A percentile compares a stretch with the other conserved stretches of the same genome.
Evolutionary conservation across 2,329 filamentous ascomycete species (phyloP).

Genomic region (Hyphodiscus sp.): DNA sequence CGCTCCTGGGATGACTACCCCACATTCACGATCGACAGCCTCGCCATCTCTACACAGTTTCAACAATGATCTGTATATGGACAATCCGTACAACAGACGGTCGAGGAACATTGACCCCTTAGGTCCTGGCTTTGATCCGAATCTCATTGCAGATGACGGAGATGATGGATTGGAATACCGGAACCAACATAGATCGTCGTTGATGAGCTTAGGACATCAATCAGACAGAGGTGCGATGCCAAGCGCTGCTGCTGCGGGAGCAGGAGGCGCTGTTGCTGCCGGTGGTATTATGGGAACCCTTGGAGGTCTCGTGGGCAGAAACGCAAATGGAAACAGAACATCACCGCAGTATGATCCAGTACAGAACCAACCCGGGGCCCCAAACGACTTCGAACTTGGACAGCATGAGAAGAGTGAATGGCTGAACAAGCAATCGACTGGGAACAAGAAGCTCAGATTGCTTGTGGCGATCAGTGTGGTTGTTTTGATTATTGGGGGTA

Average conservation of each 20-base stretch:
- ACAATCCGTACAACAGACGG: constrained; percentile 24
- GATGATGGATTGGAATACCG: constrained; percentile 70
- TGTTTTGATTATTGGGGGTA: constrained; percentile 61
- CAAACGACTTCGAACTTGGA: constrained; percentile 19
- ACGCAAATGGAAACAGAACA: constrained; percentile 19
- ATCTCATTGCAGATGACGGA: constrained; percentile 78
- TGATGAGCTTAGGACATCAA: constrained; percentile 31
- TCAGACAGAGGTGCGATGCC: constrained; percentile 16
- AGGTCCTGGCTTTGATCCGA: constrained; percentile 47
- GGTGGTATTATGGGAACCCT: constrained; percentile 31
- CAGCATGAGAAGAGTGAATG: constrained; percentile 58
- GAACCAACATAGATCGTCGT: constrained; percentile 45
- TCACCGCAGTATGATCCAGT: constrained; percentile 25
- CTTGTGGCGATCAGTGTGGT: constrained; percentile 58
- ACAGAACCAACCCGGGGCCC: constrained; percentile 12
- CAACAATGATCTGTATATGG: constrained; percentile 24
- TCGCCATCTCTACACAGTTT: constrained; percentile 21
- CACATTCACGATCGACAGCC: constrained; percentile 21
- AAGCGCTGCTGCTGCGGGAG: constrained; percentile 13
- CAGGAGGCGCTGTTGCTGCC: constrained; percentile 34
- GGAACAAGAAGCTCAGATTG: constrained; percentile 63
- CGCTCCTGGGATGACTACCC: constrained; percentile 23
- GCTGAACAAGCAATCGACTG: constrained; percentile 51
- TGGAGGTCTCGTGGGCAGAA: constrained; percentile 24
- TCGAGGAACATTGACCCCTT: constrained; percentile 27